Conservation (phyloP, 306 rosid genomes). For the Carpinus fangiana region DNA sequence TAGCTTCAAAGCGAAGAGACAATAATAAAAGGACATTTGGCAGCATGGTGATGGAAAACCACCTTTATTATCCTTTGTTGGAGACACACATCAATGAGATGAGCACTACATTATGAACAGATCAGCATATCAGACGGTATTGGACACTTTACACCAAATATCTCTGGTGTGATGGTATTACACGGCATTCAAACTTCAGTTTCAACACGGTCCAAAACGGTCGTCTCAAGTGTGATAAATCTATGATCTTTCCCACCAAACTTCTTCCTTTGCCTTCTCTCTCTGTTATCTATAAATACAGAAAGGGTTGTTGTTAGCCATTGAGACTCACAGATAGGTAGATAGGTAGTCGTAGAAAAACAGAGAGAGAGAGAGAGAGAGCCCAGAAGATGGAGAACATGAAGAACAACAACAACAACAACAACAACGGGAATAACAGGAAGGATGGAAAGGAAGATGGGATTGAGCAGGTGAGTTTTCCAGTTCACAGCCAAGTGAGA, state of each 20-base stretch:
- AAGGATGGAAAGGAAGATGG: slow-evolving; percentile 10
- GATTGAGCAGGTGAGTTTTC: slow-evolving; percentile 33
- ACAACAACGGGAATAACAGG: not conserved
- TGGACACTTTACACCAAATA: not conserved
- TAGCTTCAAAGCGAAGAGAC: not conserved
- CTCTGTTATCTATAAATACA: slow-evolving; percentile 6
- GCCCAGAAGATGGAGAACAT: slow-evolving; percentile 37
- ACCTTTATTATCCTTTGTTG: not conserved
- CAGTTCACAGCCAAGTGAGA: slow-evolving; percentile 70
- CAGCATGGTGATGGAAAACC: not conserved
- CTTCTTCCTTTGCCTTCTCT: slow-evolving; percentile 14
- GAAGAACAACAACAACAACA: slow-evolving; percentile 36
- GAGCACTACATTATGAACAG: not conserved
- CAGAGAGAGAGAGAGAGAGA: not conserved
- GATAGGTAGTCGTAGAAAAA: slow-evolving; percentile 1
- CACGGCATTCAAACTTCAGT: not conserved
- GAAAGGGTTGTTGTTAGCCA: slow-evolving; percentile 1
- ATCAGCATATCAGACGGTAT: too few species aligned
- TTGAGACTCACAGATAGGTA: not conserved
- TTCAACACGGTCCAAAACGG: slow-evolving; percentile 50
- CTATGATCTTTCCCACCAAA: slow-evolving; percentile 49
- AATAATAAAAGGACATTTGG: not conserved
- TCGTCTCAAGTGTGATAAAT: slow-evolving; percentile 25
- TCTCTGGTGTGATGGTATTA: not conserved
- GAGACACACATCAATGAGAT: not conserved